Percentiles rank a stretch among this genome's conserved stretches.
These are phyloP conservation scores for Xylariaceae sp. DNA, from an alignment of 2,329 filamentous ascomycete genomes.

Conservation along the genomic window DNA sequence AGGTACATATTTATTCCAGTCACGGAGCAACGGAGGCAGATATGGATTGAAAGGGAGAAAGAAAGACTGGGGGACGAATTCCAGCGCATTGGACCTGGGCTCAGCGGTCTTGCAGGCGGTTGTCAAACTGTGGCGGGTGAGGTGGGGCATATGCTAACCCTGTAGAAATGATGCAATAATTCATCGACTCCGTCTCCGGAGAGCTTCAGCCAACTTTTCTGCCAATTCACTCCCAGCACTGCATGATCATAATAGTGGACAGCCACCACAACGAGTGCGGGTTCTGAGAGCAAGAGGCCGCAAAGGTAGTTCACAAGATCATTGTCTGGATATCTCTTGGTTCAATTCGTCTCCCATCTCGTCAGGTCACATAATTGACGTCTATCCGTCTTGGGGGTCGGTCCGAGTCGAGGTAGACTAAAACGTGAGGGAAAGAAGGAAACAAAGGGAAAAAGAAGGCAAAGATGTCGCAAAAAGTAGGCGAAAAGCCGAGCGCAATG, in stretches of 20 bases:
- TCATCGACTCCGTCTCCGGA: conserved; percentile 13
- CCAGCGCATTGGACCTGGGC: background rate
- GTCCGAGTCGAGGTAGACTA: background rate
- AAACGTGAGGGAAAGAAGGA: background rate
- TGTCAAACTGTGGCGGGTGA: too few species aligned
- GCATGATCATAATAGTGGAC: background rate
- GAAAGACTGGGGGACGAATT: background rate
- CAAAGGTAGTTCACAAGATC: background rate
- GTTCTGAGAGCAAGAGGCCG: background rate
- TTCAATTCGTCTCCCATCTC: background rate
- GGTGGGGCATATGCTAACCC: too few species aligned
- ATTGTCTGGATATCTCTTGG: background rate
- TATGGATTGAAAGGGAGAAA: background rate
- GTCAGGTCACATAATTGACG: background rate
- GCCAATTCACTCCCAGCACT: background rate
- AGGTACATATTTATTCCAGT: background rate
- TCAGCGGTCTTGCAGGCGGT: too few species aligned
- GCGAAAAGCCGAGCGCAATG: conserved; percentile 65
- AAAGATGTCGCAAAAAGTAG: conserved; percentile 22
- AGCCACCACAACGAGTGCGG: background rate
- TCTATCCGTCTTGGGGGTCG: background rate
- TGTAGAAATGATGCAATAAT: conserved; percentile 1
- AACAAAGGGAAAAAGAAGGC: background rate
- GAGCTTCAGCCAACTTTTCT: conserved; percentile 9
- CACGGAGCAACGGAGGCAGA: background rate